Evolutionary conservation across 2,329 filamentous ascomycete species (phyloP).

Genomic region (Paraphoma sp.): DNA sequence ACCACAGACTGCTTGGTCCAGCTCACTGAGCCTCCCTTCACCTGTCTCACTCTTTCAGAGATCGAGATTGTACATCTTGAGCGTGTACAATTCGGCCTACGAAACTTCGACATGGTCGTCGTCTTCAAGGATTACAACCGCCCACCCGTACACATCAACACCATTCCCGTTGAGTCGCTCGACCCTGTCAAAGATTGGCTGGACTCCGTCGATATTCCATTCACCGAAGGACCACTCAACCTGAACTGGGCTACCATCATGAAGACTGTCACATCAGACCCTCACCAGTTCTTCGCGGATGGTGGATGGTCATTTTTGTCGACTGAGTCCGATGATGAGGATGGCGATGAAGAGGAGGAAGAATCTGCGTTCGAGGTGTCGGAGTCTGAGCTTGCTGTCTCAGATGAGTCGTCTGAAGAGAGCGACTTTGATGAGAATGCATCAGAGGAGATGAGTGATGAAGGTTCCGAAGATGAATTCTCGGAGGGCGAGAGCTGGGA

Average conservation of each 20-base stretch:
- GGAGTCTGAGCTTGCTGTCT: conserved; percentile 76
- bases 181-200: conserved; percentile 98
- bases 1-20: conserved; percentile 97
- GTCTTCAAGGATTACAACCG: conserved; percentile 97
- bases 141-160: conserved; percentile 94
- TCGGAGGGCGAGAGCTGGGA: conserved; percentile 84
- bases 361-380: conserved; percentile 92
- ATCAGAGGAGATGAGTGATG: conserved; percentile 79
- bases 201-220: conserved; percentile 93
- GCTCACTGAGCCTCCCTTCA: conserved; percentile 94
- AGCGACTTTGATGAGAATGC: conserved; percentile 94
- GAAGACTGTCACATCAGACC: conserved; percentile 96
- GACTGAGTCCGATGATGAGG: conserved; percentile 86
- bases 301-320: conserved; percentile 95
- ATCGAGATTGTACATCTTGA: conserved; percentile 97
- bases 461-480: conserved; percentile 60
- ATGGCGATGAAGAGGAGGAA: conserved; percentile 76
- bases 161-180: conserved; percentile 92
- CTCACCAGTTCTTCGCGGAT: conserved; percentile 92
- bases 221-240: conserved; percentile 92
- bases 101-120: conserved; percentile 98
- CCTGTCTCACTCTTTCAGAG: conserved; percentile 92
- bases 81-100: conserved; percentile 92
- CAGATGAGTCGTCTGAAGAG: conserved; percentile 82
- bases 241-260: conserved; percentile 99